Evolutionary conservation across 352 stramenopile genomes (phyloP).

Genomic region (Thraustotheca clavata): DNA sequence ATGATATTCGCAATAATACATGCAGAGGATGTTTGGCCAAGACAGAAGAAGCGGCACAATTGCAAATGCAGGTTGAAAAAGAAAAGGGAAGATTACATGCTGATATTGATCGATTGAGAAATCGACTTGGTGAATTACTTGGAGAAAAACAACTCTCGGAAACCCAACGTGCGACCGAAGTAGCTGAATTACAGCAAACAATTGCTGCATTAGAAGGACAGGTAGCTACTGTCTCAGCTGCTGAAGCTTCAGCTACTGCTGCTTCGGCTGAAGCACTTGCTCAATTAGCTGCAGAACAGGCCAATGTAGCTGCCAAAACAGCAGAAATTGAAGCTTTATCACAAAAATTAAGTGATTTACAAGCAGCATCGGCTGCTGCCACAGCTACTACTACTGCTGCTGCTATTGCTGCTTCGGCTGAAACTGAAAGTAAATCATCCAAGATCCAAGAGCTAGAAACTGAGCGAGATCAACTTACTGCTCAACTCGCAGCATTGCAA

Average conservation of each 20-base stretch:
- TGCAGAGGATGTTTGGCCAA: neutral
- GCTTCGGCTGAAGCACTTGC: neutral
- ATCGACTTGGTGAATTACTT: neutral
- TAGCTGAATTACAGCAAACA: neutral
- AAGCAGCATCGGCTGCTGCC: neutral
- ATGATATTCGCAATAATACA: neutral
- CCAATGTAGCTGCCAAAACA: constrained; percentile 4
- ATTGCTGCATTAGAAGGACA: neutral
- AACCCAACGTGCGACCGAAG: neutral
- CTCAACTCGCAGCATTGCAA: neutral
- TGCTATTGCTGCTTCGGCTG: neutral
- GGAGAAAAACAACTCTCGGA: constrained; percentile 4
- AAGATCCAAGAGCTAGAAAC: neutral
- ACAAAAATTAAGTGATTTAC: neutral
- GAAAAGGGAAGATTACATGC: constrained; percentile 6
- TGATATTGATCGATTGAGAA: constrained; percentile 15
- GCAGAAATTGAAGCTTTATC: neutral
- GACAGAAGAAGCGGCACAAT: neutral
- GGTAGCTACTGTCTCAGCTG: neutral
- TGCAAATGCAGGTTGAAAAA: neutral
- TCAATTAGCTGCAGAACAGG: neutral
- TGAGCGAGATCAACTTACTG: neutral
- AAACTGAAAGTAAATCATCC: neutral
- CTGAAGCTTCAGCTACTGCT: neutral
- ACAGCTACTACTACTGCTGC: neutral